Base-by-base conservation (phyloP, 139 green algal genomes). In the Coccomyxa sp. region DNA sequence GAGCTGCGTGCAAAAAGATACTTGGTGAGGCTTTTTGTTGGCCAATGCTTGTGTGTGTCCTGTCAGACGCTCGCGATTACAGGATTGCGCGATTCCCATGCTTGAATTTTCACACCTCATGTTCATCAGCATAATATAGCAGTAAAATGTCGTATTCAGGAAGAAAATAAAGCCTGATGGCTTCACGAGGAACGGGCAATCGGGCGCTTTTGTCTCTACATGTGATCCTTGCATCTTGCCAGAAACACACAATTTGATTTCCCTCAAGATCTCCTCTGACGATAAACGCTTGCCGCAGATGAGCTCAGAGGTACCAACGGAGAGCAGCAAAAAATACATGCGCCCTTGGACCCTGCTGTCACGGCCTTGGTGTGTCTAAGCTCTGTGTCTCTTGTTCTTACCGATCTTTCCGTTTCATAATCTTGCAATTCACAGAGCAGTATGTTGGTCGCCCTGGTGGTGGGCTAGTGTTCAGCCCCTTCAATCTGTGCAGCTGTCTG, bases 1-100 rank as follows among this genome's bases (percentile, higher is more conserved):
- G 92, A 0, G 91, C 94, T 18, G 76, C 86, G 0, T 95, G 93
- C 85, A 87, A 94, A 86, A 83, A 74, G 17, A 91, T 96, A 18
- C 86, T 97, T 7, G 90, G 90, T 92, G 79, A 77, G 86, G 30
- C 38, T 51, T 51, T 51, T 7, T 51, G 38, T 51, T 67, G 38
- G 38, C 38, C 3, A 51, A 51, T 51, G 13, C 21, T 78, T 31
- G 32, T 16, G 15, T 78, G 77, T 13, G 15, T 63, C 28, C 75
- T 85, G 13, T 58, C 87, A 83, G 83, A 74, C 80, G 82, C 76
- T 83, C 18, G 18, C 30, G 59, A 74, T 1, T 67, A 83, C 58
- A 83, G 77, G 16, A 21, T 13, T 23, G 1, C 10, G 66, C 66
- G 21, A 23, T 10, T 74, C 10, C 23, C 23, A 30, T 30, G 66